phyloP scores from a whole-genome alignment of 2,329 filamentous ascomycete genomes.

The Aspergillus sp. region DNA sequence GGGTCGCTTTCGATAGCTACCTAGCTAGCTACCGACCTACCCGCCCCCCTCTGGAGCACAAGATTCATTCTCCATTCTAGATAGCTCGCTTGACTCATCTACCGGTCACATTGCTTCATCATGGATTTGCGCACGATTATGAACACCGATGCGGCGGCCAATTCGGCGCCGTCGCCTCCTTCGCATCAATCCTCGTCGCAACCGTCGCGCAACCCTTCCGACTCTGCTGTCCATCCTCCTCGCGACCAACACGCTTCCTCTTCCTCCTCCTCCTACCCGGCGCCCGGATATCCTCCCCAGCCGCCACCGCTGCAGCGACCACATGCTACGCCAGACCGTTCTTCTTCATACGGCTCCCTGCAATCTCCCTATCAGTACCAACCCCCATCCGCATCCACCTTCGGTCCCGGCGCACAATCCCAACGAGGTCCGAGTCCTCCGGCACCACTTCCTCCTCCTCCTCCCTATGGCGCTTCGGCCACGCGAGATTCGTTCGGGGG shows the following conservation, averaged over 20 bases:
- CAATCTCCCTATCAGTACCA: constrained; percentile 43
- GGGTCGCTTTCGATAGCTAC: constrained; percentile 3
- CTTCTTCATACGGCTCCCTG: constrained; percentile 37
- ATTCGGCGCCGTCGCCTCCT: constrained; percentile 29
- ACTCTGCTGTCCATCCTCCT: constrained; percentile 22
- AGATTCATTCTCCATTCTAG: too few species aligned
- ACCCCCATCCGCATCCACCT: constrained; percentile 23
- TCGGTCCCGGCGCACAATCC: constrained; percentile 29
- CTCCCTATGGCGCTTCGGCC: constrained; percentile 28
- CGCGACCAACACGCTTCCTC: constrained; percentile 27
- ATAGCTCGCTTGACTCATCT: background rate
- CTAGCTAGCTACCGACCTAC: background rate
- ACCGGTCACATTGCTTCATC: constrained; percentile 14
- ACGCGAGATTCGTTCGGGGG: constrained; percentile 37
- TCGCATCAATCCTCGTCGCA: constrained; percentile 27
- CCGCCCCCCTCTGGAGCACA: background rate
- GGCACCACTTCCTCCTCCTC: constrained; percentile 21
- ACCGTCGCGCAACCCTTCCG: constrained; percentile 28
- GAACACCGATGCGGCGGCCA: constrained; percentile 43
- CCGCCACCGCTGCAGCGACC: constrained; percentile 46
- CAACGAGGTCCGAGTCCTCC: constrained; percentile 35
- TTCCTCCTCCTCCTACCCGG: constrained; percentile 24
- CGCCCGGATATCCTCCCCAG: constrained; percentile 29
- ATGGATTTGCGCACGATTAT: constrained; percentile 57
- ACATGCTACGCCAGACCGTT: constrained; percentile 44